Evolutionary conservation across 1,284 basidiomycete genomes (phyloP).

Genomic region (Pseudozyma thailandica): DNA sequence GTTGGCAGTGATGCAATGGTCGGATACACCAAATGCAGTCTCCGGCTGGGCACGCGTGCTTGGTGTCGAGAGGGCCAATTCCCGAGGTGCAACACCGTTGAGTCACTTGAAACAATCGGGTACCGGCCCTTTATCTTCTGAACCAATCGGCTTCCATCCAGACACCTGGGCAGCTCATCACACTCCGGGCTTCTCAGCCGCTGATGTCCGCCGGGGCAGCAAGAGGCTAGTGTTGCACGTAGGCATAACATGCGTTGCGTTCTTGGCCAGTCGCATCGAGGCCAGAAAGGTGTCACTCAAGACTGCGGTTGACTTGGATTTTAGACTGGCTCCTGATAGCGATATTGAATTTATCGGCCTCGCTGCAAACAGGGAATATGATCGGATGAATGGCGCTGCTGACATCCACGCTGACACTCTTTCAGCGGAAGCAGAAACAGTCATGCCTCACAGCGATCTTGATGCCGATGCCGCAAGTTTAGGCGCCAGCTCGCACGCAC

Average conservation of each 20-base stretch:
- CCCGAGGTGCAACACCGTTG: constrained; percentile 16
- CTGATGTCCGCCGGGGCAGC: constrained; percentile 10
- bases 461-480: constrained; percentile 2
- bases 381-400: constrained; percentile 5
- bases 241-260: constrained; percentile 38
- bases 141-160: not conserved
- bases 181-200: not conserved
- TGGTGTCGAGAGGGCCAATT: constrained; percentile 40
- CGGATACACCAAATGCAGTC: constrained; percentile 47
- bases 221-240: constrained; percentile 33
- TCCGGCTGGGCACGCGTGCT: constrained; percentile 49
- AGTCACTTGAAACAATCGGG: constrained; percentile 15
- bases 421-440: not conserved
- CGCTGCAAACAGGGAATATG: constrained; percentile 2
- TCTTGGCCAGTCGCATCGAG: constrained; percentile 43
- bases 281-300: constrained; percentile 32
- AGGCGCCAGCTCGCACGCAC: constrained; percentile 2
- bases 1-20: constrained; percentile 48
- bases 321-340: constrained; percentile 23
- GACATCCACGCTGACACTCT: not conserved
- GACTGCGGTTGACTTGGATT: constrained; percentile 17
- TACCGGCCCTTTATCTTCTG: not conserved
- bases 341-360: constrained; percentile 37
- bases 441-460: not conserved
- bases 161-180: not conserved